Evolutionary conservation across 2,329 filamentous ascomycete genomes (phyloP), one percentile per base, ranked within the genome.

Genomic region (Microcyclospora pomicola): DNA sequence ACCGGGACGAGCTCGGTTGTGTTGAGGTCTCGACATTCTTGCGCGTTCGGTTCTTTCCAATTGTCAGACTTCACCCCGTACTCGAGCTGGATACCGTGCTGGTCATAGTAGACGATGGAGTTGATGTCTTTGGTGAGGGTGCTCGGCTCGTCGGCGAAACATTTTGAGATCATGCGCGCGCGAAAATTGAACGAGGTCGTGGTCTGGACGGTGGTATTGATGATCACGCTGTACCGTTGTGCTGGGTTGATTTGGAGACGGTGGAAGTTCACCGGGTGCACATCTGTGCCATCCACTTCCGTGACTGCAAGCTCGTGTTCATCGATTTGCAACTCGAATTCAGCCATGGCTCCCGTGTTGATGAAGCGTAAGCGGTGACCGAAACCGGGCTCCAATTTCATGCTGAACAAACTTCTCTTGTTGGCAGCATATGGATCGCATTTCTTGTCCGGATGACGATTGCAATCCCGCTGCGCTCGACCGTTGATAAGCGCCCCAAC

Each of bases 151-250:
- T 72, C 65, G 6, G 69, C 67, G 49, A 77, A 77, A 49, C 74
- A 78, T 42, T 71, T 66, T 6, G 64, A 72, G 19, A 75, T 59
- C 71, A 78, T 76, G 33, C 68, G 65, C 0, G 76, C 75, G 15
- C 78, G 66, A 45, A 66, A 51, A 59, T 63, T 65, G 46, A 63
- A 66, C 2, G 48, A 33, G 2, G 45, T 48, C 9, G 49, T 42
- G 12, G 48, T 49, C 1, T 45, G 48, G 7, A 48, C 36, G 37
- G 73, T 72, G 3, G 77, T 66, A 7, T 68, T 66, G 1, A 83
- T 42, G 0, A 82, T 51, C 12, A 77, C 64, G 49, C 77, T 82
- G 50, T 84, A 84, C 14, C 80, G 69, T 50, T 84, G 80, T 0
- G 77, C 79, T 0, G 79, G 76, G 24, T 71, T 68, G 42, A 84